Conservation (phyloP, 2,329 filamentous ascomycete species). For the Grosmannia huntii region DNA sequence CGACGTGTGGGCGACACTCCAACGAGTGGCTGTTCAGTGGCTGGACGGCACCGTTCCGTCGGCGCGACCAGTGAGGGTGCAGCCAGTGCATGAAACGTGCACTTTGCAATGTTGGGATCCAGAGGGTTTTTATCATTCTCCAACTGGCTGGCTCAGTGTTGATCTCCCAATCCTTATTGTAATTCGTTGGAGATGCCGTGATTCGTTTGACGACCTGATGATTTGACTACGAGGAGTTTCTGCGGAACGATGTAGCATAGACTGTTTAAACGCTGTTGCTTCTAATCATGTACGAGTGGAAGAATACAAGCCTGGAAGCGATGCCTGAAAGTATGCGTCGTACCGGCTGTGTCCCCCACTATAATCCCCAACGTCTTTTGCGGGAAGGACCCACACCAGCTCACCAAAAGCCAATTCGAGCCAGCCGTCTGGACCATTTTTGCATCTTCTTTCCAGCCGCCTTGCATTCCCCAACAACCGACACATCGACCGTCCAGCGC, state of each 20-base stretch:
- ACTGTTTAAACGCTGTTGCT: not conserved
- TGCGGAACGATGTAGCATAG: not conserved
- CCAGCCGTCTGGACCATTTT: not conserved
- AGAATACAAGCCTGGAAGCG: not conserved
- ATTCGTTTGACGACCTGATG: not conserved
- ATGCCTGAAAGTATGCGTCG: not conserved
- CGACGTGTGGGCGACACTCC: conserved; percentile 14
- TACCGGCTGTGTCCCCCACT: not conserved
- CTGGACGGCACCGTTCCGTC: conserved; percentile 11
- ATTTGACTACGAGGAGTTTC: not conserved
- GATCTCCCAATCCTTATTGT: not conserved
- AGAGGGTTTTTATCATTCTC: not conserved
- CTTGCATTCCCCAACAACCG: not conserved
- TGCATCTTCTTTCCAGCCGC: not conserved
- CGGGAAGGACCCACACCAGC: not conserved
- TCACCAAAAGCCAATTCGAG: not conserved
- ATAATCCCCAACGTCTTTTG: not conserved
- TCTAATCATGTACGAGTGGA: not conserved
- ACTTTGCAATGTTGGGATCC: not conserved
- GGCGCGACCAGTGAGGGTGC: not conserved
- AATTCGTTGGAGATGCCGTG: not conserved
- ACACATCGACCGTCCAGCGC: not conserved
- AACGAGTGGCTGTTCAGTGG: conserved; percentile 16
- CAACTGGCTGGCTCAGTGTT: not conserved
- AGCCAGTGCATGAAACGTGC: not conserved